Conservation (phyloP, 169 alveolate genomes). For the Plasmodium gallinaceum region DNA sequence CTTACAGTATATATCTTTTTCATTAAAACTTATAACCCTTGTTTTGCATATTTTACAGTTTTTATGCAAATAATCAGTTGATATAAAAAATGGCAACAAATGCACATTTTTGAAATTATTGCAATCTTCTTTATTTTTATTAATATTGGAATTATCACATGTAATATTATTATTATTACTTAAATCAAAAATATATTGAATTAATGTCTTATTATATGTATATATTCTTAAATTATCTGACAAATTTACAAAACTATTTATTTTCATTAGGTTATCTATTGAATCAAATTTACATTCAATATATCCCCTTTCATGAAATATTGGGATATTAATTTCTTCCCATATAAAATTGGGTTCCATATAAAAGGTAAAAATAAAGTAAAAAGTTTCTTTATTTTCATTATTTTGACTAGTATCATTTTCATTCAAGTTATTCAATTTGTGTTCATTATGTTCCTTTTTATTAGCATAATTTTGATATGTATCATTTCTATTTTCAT, state of each 20-base stretch:
- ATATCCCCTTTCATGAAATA: conserved; percentile 46
- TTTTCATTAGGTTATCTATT: conserved; percentile 18
- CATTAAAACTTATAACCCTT: conserved; percentile 42
- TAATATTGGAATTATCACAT: background rate
- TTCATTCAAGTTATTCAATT: background rate
- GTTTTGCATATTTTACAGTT: conserved; percentile 23
- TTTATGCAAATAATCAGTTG: conserved; percentile 16
- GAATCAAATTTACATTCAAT: conserved; percentile 45
- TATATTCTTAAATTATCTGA: background rate
- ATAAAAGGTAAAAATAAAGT: conserved; percentile 40
- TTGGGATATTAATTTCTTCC: conserved; percentile 56
- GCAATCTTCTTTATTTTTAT: background rate
- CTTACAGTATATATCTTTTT: conserved; percentile 32
- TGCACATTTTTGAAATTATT: conserved; percentile 19
- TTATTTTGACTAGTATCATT: background rate
- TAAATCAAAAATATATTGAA: conserved; percentile 21
- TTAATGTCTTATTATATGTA: conserved; percentile 11
- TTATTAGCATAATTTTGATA: background rate
- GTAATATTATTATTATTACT: background rate
- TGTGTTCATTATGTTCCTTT: background rate
- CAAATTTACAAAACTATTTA: conserved; percentile 1
- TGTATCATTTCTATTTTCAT: background rate
- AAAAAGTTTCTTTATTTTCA: conserved; percentile 26
- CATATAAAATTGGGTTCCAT: conserved; percentile 53
- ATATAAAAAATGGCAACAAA: conserved; percentile 33